These are phyloP conservation scores for Talaromyces sp. DNA, from an alignment of 2,329 filamentous ascomycete genomes.

Conservation along the genomic window DNA sequence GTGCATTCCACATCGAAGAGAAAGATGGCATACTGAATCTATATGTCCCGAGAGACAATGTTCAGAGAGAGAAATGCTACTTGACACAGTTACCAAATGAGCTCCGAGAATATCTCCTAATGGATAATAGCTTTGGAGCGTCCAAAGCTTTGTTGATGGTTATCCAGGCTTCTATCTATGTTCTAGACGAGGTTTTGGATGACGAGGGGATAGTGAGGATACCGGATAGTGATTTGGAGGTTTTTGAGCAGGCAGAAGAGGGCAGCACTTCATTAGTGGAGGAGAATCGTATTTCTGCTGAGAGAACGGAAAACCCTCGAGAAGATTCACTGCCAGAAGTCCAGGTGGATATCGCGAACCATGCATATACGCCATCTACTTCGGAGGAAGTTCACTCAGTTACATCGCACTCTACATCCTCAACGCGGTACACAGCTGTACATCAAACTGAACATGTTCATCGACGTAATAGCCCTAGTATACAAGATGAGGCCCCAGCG, in stretches of 20 bases:
- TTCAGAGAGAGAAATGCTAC: constrained; percentile 5
- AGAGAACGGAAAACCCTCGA: not conserved
- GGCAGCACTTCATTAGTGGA: not conserved
- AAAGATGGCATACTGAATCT: not conserved
- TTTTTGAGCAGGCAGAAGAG: not conserved
- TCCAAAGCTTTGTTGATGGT: not conserved
- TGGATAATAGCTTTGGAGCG: not conserved
- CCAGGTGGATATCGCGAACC: not conserved
- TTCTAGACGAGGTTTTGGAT: constrained; percentile 5
- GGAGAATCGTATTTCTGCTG: not conserved
- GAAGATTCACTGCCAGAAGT: not conserved
- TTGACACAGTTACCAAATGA: constrained; percentile 8
- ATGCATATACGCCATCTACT: not conserved
- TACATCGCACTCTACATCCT: not conserved
- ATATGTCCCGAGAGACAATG: constrained; percentile 2
- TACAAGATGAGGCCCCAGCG: not conserved
- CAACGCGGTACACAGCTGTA: not conserved
- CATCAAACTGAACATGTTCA: not conserved
- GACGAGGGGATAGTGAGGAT: not conserved
- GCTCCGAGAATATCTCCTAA: not conserved
- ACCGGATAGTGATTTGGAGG: not conserved
- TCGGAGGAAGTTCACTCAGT: not conserved
- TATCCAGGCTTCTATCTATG: not conserved
- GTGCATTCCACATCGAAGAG: constrained; percentile 4
- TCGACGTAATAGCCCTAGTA: not conserved